A percentile compares a stretch with the other conserved stretches of the same genome.
Evolutionary conservation across 2,329 filamentous ascomycete species (phyloP).

Genomic region (Trichophaea hybrida): DNA sequence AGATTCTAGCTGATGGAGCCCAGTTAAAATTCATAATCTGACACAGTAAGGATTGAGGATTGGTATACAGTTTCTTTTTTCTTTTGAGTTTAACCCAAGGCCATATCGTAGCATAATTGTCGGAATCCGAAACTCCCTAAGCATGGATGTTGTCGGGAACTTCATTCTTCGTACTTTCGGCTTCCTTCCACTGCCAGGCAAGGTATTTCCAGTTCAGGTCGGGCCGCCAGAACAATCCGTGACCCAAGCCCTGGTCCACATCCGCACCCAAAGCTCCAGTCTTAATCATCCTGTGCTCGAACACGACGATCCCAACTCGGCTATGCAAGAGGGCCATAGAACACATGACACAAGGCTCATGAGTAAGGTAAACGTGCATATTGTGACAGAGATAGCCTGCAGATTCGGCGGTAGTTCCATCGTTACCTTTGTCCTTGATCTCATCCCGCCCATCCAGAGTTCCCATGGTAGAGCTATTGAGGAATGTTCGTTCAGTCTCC

Average conservation of each 20-base stretch:
- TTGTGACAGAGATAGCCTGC: slow-evolving; percentile 90
- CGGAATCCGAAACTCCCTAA: slow-evolving; percentile 2
- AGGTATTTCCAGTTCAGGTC: slow-evolving; percentile 79
- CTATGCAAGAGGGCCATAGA: slow-evolving; percentile 94
- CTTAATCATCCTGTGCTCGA: slow-evolving; percentile 36
- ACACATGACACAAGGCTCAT: slow-evolving; percentile 94
- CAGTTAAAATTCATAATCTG: neutral
- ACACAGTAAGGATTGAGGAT: neutral
- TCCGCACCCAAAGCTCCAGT: slow-evolving; percentile 15
- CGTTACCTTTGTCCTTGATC: neutral
- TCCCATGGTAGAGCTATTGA: neutral
- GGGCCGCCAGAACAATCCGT: slow-evolving; percentile 55
- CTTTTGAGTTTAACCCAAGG: neutral
- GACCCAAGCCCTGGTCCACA: slow-evolving; percentile 34
- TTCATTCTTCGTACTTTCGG: slow-evolving; percentile 18
- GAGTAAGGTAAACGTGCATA: slow-evolving; percentile 83
- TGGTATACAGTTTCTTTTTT: neutral
- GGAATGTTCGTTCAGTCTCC: neutral
- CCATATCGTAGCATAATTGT: neutral
- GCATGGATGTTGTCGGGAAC: slow-evolving; percentile 5
- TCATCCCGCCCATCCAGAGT: neutral
- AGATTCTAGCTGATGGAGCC: neutral
- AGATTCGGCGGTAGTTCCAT: neutral
- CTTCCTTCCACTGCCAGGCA: slow-evolving; percentile 59
- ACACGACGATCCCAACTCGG: slow-evolving; percentile 73